These are phyloP conservation scores for Fusarium sp. DNA, from an alignment of 2,329 filamentous ascomycete genomes.

Conservation along the genomic window DNA sequence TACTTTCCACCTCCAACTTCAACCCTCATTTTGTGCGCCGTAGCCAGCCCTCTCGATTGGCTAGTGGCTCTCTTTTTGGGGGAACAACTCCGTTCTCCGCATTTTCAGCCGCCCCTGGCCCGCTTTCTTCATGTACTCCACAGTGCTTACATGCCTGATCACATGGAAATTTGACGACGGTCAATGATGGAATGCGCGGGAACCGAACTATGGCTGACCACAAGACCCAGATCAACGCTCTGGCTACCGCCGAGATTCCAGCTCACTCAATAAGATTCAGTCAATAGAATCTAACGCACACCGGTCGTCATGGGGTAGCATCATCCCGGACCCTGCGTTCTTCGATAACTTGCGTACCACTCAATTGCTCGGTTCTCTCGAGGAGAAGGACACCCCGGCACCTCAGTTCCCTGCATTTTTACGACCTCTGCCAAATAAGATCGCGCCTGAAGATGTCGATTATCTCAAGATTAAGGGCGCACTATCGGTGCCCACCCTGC, in stretches of 20 bases:
- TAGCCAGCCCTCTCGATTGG: slow-evolving; percentile 28
- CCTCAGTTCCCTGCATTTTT: slow-evolving; percentile 74
- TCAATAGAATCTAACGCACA: slow-evolving; percentile 37
- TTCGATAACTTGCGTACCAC: slow-evolving; percentile 53
- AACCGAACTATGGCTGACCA: slow-evolving; percentile 45
- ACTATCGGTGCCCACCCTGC: slow-evolving; percentile 75
- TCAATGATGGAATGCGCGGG: slow-evolving; percentile 6
- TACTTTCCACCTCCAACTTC: slow-evolving; percentile 13
- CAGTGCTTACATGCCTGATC: slow-evolving; percentile 32
- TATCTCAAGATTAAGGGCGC: slow-evolving; percentile 89
- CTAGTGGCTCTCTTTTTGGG: slow-evolving; percentile 31
- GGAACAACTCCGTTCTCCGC: slow-evolving; percentile 42
- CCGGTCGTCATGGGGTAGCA: slow-evolving; percentile 45
- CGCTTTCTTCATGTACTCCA: slow-evolving; percentile 38
- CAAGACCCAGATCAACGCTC: slow-evolving; percentile 51
- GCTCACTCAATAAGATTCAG: slow-evolving; percentile 45
- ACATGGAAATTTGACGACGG: slow-evolving; percentile 37
- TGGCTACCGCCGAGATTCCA: slow-evolving; percentile 48
- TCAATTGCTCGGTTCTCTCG: slow-evolving; percentile 58
- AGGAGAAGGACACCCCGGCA: slow-evolving; percentile 54
- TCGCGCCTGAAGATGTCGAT: slow-evolving; percentile 82
- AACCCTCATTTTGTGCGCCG: slow-evolving; percentile 32
- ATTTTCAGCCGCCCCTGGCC: slow-evolving; percentile 38
- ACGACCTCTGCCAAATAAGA: slow-evolving; percentile 79
- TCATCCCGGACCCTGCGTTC: slow-evolving; percentile 48